A percentile compares a stretch with the other conserved stretches of the same genome.
These are phyloP conservation scores for Cytospora piceicola DNA, from an alignment of 2,329 filamentous ascomycete species.

Conservation along the genomic window DNA sequence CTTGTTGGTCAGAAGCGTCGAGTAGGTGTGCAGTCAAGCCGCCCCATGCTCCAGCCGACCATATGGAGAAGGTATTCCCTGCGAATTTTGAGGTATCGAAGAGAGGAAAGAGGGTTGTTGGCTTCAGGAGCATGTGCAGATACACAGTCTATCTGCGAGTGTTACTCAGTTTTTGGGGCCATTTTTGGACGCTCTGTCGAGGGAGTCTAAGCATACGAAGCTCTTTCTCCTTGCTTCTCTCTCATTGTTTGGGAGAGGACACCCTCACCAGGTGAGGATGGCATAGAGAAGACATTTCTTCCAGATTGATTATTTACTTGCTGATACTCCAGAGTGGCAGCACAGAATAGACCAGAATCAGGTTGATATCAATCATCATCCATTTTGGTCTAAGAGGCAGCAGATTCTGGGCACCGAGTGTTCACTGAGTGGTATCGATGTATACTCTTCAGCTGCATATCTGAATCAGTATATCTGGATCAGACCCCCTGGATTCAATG, in stretches of 20 bases:
- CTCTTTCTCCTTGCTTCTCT: background rate
- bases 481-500: constrained; percentile 3
- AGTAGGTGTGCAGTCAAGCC: background rate
- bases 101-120: too few relatives aligned
- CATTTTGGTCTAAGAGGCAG: background rate
- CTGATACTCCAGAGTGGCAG: too few relatives aligned
- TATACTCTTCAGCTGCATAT: too few relatives aligned
- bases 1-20: background rate
- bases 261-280: background rate
- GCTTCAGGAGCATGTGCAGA: too few relatives aligned
- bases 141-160: background rate
- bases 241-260: too few relatives aligned
- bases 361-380: too few relatives aligned
- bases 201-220: background rate
- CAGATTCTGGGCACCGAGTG: background rate
- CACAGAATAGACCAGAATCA: too few relatives aligned
- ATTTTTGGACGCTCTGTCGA: background rate
- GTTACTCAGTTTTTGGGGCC: background rate
- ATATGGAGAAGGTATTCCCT: background rate
- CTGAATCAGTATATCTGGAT: constrained; percentile 8
- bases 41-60: background rate
- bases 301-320: too few relatives aligned
- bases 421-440: too few relatives aligned
- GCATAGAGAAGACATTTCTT: background rate
- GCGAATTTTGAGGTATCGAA: too few relatives aligned